Evolutionary conservation across 108 stramenopile species (phyloP).

Genomic region (Thalassiosira profunda): DNA sequence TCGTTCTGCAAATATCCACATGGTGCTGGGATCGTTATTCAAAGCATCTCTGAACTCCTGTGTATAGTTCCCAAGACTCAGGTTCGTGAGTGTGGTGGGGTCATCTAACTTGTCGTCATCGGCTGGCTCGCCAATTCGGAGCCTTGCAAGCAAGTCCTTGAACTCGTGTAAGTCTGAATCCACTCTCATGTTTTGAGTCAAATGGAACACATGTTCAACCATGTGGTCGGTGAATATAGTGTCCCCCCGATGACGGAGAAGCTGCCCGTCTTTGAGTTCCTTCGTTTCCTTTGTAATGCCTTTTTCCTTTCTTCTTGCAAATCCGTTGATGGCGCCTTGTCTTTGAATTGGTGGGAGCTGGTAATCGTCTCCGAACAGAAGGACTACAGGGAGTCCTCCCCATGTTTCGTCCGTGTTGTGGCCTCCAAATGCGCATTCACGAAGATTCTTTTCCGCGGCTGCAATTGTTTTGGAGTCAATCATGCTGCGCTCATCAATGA

Average conservation of each 20-base stretch:
- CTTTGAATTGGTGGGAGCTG: not conserved
- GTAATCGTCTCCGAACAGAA: slow-evolving; percentile 15
- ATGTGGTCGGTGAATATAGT: not conserved
- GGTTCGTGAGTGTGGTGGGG: not conserved
- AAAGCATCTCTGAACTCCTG: not conserved
- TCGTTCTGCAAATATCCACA: not conserved
- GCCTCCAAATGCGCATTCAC: not conserved
- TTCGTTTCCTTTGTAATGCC: not conserved
- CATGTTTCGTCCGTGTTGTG: slow-evolving; percentile 6
- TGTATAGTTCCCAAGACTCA: not conserved
- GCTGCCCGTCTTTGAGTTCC: not conserved
- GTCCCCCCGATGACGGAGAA: not conserved
- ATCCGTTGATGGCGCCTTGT: slow-evolving; percentile 4
- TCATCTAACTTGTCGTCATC: too few relatives aligned
- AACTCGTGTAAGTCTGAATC: not conserved
- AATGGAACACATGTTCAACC: not conserved
- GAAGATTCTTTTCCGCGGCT: slow-evolving; percentile 1
- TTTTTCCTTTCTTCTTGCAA: not conserved
- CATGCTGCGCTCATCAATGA: slow-evolving; percentile 19
- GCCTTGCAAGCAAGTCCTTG: not conserved
- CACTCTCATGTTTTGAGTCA: not conserved
- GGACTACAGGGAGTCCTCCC: slow-evolving; percentile 12
- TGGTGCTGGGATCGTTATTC: not conserved
- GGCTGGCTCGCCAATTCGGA: not conserved
- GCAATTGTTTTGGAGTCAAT: not conserved